phyloP scores from a whole-genome alignment of 441 rosid genomes.

The Cnidoscolus chayamansa region DNA sequence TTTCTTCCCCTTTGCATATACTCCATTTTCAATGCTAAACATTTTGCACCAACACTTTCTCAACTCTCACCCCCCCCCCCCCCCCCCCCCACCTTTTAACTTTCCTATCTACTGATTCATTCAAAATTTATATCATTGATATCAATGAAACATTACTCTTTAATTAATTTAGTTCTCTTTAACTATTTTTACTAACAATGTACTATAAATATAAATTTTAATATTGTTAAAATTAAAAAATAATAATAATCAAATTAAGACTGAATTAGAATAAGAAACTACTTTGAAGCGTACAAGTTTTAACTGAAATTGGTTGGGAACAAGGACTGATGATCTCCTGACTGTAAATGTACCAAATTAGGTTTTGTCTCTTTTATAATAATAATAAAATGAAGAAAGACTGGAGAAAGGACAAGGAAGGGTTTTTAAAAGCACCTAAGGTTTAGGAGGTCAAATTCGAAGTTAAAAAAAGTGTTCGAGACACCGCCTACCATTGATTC shows the following conservation, averaged over 20 bases:
- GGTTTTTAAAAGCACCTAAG: background rate
- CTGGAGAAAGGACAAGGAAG: background rate
- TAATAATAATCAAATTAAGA: too few relatives aligned
- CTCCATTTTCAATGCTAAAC: slow-evolving; percentile 23
- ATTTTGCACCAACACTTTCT: slow-evolving; percentile 23
- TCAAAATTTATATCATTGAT: background rate
- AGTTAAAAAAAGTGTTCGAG: background rate
- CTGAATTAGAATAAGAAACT: too few relatives aligned
- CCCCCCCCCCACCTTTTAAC: too few relatives aligned
- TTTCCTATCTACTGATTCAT: slow-evolving; percentile 9
- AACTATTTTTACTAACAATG: too few relatives aligned
- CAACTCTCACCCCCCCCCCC: background rate
- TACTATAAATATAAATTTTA: too few relatives aligned
- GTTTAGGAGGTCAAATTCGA: slow-evolving; percentile 1
- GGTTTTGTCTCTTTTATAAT: too few relatives aligned
- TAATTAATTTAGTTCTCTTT: slow-evolving; percentile 1
- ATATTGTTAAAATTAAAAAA: too few relatives aligned
- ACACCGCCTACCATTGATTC: too few relatives aligned
- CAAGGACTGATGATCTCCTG: background rate
- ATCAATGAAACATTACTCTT: background rate
- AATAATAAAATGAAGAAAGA: too few relatives aligned
- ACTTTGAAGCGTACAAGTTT: too few relatives aligned
- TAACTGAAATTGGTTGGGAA: too few relatives aligned
- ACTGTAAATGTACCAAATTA: background rate
- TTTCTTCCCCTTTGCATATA: slow-evolving; percentile 11